Conservation (phyloP, 2,329 filamentous ascomycete genomes). For the Phyllachora maydis region DNA sequence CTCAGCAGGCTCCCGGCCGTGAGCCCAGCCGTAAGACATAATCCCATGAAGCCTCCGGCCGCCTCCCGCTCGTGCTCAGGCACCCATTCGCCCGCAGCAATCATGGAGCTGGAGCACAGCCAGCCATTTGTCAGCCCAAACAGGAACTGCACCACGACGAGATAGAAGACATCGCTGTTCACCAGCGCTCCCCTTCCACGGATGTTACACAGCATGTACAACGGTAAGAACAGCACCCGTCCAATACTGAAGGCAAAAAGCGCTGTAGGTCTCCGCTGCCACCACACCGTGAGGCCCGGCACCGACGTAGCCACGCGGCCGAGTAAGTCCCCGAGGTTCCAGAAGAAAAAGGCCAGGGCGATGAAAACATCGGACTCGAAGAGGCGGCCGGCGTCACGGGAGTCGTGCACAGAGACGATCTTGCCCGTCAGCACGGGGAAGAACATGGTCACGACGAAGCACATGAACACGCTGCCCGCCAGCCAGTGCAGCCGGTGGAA, state of each 20-base stretch:
- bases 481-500: slow-evolving; percentile 65
- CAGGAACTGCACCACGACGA: slow-evolving; percentile 60
- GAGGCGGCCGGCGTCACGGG: slow-evolving; percentile 22
- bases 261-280: slow-evolving; percentile 40
- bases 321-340: slow-evolving; percentile 74
- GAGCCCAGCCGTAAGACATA: slow-evolving; percentile 72
- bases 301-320: slow-evolving; percentile 50
- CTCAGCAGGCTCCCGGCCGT: slow-evolving; percentile 75
- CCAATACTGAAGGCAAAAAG: slow-evolving; percentile 48
- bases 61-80: slow-evolving; percentile 68
- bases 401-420: slow-evolving; percentile 24
- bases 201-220: slow-evolving; percentile 85
- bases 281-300: slow-evolving; percentile 30
- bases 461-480: slow-evolving; percentile 55
- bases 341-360: slow-evolving; percentile 74
- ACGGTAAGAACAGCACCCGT: slow-evolving; percentile 52
- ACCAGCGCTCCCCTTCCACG: slow-evolving; percentile 53
- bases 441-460: slow-evolving; percentile 76
- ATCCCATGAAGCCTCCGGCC: slow-evolving; percentile 81
- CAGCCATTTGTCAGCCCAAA: slow-evolving; percentile 82
- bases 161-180: slow-evolving; percentile 70
- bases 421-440: slow-evolving; percentile 80
- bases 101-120: slow-evolving; percentile 77
- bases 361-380: slow-evolving; percentile 65
- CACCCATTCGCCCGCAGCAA: slow-evolving; percentile 68